Conservation (phyloP, 805 yeast species). For the Jamesozyma spencerorum region DNA sequence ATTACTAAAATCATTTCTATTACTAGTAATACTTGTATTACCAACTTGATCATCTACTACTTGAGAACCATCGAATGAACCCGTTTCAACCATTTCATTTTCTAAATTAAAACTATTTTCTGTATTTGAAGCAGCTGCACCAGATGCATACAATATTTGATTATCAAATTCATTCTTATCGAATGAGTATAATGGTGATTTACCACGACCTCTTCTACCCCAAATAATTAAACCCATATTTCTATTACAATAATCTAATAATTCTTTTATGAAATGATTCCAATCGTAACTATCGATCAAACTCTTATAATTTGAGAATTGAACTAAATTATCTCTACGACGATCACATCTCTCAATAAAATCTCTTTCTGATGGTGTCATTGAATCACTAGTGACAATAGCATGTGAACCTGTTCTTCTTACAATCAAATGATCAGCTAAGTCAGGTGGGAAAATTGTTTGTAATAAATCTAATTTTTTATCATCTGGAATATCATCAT, state of each 20-base stretch:
- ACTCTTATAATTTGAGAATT: slow-evolving; percentile 38
- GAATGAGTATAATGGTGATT: slow-evolving; percentile 19
- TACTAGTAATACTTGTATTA: background rate
- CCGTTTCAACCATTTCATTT: no score
- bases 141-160: slow-evolving; percentile 18
- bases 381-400: slow-evolving; percentile 16
- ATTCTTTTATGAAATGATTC: slow-evolving; percentile 70
- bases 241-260: slow-evolving; percentile 68
- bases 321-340: slow-evolving; percentile 53
- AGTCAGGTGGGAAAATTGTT: slow-evolving; percentile 61
- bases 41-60: background rate
- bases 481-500: slow-evolving; percentile 7
- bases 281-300: slow-evolving; percentile 73
- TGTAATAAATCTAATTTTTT: slow-evolving; percentile 48
- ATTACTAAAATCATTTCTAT: background rate
- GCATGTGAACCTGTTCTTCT: slow-evolving; percentile 14
- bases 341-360: slow-evolving; percentile 66
- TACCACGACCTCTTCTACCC: slow-evolving; percentile 45
- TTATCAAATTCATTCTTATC: slow-evolving; percentile 19
- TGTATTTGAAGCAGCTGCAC: slow-evolving; percentile 8
- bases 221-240: slow-evolving; percentile 64
- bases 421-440: slow-evolving; percentile 35
- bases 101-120: background rate
- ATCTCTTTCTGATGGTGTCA: slow-evolving; percentile 73
- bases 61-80: background rate